These are phyloP conservation scores for Neopestalotiopsis rosae DNA, from an alignment of 2,329 filamentous ascomycete species.

Conservation along the genomic window DNA sequence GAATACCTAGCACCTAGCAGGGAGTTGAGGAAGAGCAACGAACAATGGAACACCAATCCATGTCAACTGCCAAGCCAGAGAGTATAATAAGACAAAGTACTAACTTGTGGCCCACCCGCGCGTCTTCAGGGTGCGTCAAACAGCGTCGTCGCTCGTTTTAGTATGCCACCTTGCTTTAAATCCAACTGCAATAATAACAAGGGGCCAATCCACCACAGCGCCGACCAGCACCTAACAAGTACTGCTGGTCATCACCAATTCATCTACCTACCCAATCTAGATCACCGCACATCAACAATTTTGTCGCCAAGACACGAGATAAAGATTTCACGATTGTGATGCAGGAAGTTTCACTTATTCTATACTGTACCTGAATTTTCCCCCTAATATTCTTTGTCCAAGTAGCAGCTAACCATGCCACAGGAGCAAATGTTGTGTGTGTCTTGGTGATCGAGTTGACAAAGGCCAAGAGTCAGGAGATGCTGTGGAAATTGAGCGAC, in stretches of 20 bases:
- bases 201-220: neutral
- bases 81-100: neutral
- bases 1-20: neutral
- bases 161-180: neutral
- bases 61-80: slow-evolving; percentile 1
- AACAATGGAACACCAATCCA: neutral
- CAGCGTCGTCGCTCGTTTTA: neutral
- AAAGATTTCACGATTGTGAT: neutral
- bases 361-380: neutral
- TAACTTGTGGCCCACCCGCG: neutral
- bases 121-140: neutral
- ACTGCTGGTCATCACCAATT: no score
- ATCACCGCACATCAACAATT: neutral
- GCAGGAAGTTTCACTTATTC: neutral
- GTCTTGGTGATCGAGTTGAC: neutral
- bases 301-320: neutral
- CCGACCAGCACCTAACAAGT: neutral
- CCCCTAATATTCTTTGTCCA: neutral
- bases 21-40: neutral
- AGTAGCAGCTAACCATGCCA: neutral
- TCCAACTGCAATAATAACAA: neutral
- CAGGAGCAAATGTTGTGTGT: neutral
- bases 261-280: no score
- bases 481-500: no score
- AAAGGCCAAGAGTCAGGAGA: neutral